These are phyloP conservation scores for Moelleriella libera DNA, from an alignment of 2,329 filamentous ascomycete species.

Conservation along the genomic window DNA sequence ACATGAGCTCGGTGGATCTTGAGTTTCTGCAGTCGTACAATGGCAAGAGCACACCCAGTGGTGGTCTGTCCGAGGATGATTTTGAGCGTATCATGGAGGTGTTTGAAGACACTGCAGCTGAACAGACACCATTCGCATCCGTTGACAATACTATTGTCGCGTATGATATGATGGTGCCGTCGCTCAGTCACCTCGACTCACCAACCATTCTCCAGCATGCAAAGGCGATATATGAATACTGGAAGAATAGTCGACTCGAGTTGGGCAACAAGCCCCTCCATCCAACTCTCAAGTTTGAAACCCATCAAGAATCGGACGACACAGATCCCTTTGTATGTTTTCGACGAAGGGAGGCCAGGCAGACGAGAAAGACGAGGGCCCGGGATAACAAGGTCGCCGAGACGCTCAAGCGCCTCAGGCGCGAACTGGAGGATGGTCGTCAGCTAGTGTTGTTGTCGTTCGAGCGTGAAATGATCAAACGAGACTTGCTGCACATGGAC, in stretches of 20 bases:
- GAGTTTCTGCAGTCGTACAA: slow-evolving; percentile 76
- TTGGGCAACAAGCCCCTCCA: slow-evolving; percentile 61
- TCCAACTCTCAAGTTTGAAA: slow-evolving; percentile 81
- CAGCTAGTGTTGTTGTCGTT: slow-evolving; percentile 65
- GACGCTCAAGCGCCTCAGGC: slow-evolving; percentile 81
- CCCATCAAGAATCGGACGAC: slow-evolving; percentile 85
- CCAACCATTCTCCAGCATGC: slow-evolving; percentile 41
- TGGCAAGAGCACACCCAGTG: slow-evolving; percentile 48
- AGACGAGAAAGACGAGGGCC: slow-evolving; percentile 86
- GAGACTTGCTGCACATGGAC: slow-evolving; percentile 62
- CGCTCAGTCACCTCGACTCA: slow-evolving; percentile 38
- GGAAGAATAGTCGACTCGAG: slow-evolving; percentile 57
- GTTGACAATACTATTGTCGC: slow-evolving; percentile 78
- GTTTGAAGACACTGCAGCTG: slow-evolving; percentile 75
- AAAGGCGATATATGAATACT: slow-evolving; percentile 79
- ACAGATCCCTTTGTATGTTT: slow-evolving; percentile 97
- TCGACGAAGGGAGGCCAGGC: slow-evolving; percentile 82
- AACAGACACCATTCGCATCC: slow-evolving; percentile 76
- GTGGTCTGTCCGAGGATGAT: slow-evolving; percentile 70
- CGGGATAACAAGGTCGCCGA: slow-evolving; percentile 90
- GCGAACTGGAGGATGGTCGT: slow-evolving; percentile 80
- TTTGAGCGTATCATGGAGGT: slow-evolving; percentile 93
- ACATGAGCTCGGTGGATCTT: slow-evolving; percentile 87
- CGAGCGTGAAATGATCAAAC: slow-evolving; percentile 66
- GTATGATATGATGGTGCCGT: slow-evolving; percentile 62